Evolutionary conservation across 495 filamentous ascomycete genomes (phyloP).

Genomic region (Penicillium flavigenum): DNA sequence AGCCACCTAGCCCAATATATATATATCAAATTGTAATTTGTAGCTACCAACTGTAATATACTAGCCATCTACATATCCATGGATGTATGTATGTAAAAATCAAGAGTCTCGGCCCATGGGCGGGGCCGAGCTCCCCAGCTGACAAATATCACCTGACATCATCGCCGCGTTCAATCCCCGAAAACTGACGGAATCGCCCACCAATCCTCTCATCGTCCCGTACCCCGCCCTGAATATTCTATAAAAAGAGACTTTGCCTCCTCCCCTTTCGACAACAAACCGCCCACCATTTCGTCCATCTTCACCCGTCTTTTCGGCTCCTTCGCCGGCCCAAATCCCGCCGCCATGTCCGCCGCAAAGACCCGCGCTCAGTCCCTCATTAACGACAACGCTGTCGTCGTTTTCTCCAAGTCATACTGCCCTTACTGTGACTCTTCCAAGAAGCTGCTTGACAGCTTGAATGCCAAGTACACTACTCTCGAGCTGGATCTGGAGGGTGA

Average conservation of each 20-base stretch:
- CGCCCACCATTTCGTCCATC: conserved; percentile 70
- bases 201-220: conserved; percentile 5
- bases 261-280: conserved; percentile 16
- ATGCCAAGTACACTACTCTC: conserved; percentile 70
- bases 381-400: conserved; percentile 86
- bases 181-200: conserved; percentile 14
- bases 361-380: conserved; percentile 84
- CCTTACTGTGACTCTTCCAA: conserved; percentile 90
- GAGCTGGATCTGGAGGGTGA: conserved; percentile 84
- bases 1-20: too few relatives aligned
- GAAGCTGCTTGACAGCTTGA: conserved; percentile 61
- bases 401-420: conserved; percentile 97
- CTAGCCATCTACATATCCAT: too few relatives aligned
- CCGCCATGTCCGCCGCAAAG: conserved; percentile 80
- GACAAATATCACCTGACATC: conserved; percentile 35
- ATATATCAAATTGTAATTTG: not conserved
- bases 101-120: not conserved
- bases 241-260: conserved; percentile 18
- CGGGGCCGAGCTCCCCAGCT: not conserved
- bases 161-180: conserved; percentile 21
- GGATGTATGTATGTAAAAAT: too few relatives aligned
- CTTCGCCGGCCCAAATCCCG: conserved; percentile 53
- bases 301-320: conserved; percentile 74
- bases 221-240: conserved; percentile 4
- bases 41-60: not conserved